Percentiles rank a stretch among this genome's conserved stretches.
These are phyloP conservation scores for Zygosaccharomyces bisporus DNA, from an alignment of 805 yeast genomes.

Conservation along the genomic window DNA sequence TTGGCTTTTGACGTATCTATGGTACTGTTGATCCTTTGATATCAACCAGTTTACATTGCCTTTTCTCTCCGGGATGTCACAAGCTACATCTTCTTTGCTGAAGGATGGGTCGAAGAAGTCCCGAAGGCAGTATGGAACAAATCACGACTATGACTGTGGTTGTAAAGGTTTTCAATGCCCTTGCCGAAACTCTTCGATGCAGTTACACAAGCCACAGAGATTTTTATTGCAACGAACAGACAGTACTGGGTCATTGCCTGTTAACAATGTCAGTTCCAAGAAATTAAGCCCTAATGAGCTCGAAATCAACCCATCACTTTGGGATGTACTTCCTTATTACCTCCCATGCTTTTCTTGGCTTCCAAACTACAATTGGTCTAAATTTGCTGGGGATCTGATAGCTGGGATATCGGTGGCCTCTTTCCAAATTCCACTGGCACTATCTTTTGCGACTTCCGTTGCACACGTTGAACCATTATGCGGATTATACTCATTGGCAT, in stretches of 20 bases:
- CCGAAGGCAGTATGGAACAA: constrained; percentile 3
- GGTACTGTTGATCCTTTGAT: not conserved
- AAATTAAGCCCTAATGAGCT: constrained; percentile 9
- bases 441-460: constrained; percentile 69
- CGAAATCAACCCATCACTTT: constrained; percentile 14
- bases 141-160: not conserved
- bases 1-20: not conserved
- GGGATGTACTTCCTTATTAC: constrained; percentile 50
- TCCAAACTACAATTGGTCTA: constrained; percentile 42
- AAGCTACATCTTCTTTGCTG: constrained; percentile 1
- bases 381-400: constrained; percentile 56
- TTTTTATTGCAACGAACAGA: not conserved
- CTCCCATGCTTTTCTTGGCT: constrained; percentile 68
- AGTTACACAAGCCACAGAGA: not conserved
- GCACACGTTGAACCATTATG: constrained; percentile 80
- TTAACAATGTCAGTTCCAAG: constrained; percentile 8
- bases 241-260: not conserved
- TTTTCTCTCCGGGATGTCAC: not conserved
- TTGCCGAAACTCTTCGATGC: not conserved
- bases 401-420: constrained; percentile 89
- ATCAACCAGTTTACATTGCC: not conserved
- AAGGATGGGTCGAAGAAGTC: not conserved
- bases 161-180: not conserved
- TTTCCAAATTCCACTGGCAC: constrained; percentile 82
- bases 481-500: constrained; percentile 71